Base-by-base conservation (phyloP, 768 basidiomycete genomes). In the Trametes maxima region DNA sequence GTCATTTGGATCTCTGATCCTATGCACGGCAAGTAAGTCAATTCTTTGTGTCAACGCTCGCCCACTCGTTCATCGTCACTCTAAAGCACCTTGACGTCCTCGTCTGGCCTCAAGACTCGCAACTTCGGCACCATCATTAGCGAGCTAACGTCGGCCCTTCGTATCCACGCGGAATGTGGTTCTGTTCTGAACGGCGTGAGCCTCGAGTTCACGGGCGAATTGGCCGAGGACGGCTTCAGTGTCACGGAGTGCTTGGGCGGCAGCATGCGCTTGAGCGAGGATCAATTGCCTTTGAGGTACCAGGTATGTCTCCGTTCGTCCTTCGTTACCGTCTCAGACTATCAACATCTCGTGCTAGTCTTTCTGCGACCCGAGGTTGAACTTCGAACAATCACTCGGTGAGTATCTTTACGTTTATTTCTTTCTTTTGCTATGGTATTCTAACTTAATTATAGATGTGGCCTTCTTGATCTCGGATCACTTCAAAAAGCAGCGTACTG, bases 191-290 rank as follows among this genome's bases (percentile, higher is more conserved):
- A 89, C 64, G 82, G 84, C 22, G 80, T 85, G 14, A 81, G 83
- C 68, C 75, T 87, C 43, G 82, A 87, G 72, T 74, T 86, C 73
- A 95, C 96, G 2, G 93, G 95, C 19, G 93, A 96, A 73, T 78
- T 96, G 53, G 89, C 90, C 63, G 87, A 92, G 12, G 88, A 97
- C 58, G 94, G 96, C 6, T 93, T 89, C 75, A 91, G 91, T 64
- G 97, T 99, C 44, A 99, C 97, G 0, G 97, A 98, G 73, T 98
- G 95, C 70, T 79, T 95, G 11, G 97, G 97, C 5, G 97, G 96
- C 0, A 96, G 93, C 65, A 98, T 98, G 95, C 89, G 92, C 70
- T 77, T 98, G 39, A 83, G 80, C 47, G 96, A 98, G 72, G 90
- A 95, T 65, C 82, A 97, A 72, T 81, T 99, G 16, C 89, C 85